These are phyloP conservation scores for Pholiota conissans DNA, from an alignment of 768 basidiomycete genomes.

Conservation along the genomic window DNA sequence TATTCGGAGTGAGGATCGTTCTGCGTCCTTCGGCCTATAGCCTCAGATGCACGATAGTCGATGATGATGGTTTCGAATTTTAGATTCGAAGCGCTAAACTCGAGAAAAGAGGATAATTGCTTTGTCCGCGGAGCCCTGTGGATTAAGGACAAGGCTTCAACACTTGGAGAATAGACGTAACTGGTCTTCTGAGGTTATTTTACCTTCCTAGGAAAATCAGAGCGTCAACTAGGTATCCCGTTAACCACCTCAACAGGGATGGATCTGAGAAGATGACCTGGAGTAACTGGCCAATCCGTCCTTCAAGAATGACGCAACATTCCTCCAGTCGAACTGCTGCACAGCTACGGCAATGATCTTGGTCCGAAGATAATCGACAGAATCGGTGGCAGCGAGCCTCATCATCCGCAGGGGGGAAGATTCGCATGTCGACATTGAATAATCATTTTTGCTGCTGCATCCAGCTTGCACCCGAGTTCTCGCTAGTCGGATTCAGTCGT, in stretches of 20 bases:
- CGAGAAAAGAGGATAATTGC: background rate
- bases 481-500: background rate
- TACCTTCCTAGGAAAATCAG: background rate
- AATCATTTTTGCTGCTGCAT: background rate
- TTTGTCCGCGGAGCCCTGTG: background rate
- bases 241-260: background rate
- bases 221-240: background rate
- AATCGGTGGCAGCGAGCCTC: background rate
- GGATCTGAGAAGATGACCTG: background rate
- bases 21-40: background rate
- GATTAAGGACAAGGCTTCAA: too few species aligned
- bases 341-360: background rate
- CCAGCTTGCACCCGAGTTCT: background rate
- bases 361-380: background rate
- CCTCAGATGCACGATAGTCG: too few species aligned
- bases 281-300: background rate
- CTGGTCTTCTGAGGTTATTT: background rate
- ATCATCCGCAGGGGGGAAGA: background rate
- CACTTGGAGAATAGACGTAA: background rate
- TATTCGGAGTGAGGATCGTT: background rate
- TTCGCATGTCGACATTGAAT: background rate
- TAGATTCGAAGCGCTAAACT: too few species aligned
- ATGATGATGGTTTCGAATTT: too few species aligned
- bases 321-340: background rate
- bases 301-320: background rate